Evolutionary conservation across 2,329 filamentous ascomycete species (phyloP), one percentile per base, ranked within the genome.

Genomic region (Cyanodermella asteris): DNA sequence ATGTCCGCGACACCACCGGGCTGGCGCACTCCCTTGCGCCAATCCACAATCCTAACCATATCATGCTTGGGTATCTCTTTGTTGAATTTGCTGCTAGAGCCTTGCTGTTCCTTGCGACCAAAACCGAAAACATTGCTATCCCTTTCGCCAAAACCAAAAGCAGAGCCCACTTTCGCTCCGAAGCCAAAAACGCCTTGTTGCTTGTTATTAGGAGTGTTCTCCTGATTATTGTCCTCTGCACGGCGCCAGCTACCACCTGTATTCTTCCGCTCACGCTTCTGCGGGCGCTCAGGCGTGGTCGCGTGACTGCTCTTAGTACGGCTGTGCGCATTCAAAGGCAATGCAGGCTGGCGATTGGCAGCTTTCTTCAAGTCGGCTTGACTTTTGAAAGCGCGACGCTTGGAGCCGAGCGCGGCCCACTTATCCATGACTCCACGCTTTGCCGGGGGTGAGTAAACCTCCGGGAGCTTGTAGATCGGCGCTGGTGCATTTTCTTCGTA

Each of bases 401-500:
- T 73, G 44, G 91, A 75, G 33, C 84, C 84, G 24, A 94, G 59
- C 8, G 70, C 76, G 13, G 75, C 68, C 84, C 84, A 94, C 46
- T 91, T 91, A 50, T 93, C 84, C 26, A 76, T 31, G 16, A 41
- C 41, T 6, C 42, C 42, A 15, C 64, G 64, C 53, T 77, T 78
- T 13, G 66, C 53, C 15, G 70, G 61, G 21, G 74, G 64, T n/a
- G 69, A 66, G 38, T 72, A 69, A 29, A n/a, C n/a, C n/a, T n/a
- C n/a, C n/a, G n/a, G n/a, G n/a, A n/a, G n/a, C n/a, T n/a, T n/a
- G n/a, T n/a, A n/a, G n/a, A n/a, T n/a, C n/a, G n/a, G n/a, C n/a
- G n/a, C n/a, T n/a, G n/a, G n/a, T n/a, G n/a, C n/a, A n/a, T n/a
- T n/a, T n/a, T n/a, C n/a, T n/a, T n/a, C n/a, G n/a, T n/a, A n/a